Evolutionary conservation across 78 protist genomes (phyloP), one percentile per base, ranked within the genome.

Genomic region (Neovahlkampfia damariscottae): DNA sequence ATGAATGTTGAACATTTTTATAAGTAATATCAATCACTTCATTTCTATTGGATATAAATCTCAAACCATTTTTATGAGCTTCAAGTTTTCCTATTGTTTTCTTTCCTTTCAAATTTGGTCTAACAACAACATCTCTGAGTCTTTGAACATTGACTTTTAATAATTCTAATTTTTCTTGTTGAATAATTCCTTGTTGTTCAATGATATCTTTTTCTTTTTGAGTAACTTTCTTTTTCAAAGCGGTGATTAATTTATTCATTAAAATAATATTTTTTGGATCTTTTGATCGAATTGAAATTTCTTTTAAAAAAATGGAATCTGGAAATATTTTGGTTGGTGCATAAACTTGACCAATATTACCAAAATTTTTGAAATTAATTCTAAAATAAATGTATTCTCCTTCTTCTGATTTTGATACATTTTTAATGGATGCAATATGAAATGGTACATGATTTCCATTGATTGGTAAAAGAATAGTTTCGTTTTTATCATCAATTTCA

Each of bases 1-100:
- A 81, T 36, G 97, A 91, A 74, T 91, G 91, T 39, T 76, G 70
- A 69, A 95, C 85, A 74, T 95, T 95, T 38, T 39, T 78, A 88
- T 83, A 95, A 38, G 83, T 27, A 27, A 95, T 59, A 67, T 94
- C 96, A 62, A 88, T 31, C 83, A 6, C 28, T 70, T 10, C 76
- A 67, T n/a, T 74, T 69, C 67, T 82, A 39, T 8, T 8, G 30
- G 90, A 74, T 32, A 2, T 30, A 91, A 84, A 95, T 10, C 98
- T 78, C 29, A 95, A 40, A 72, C 98, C 98, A 72, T 95, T 95
- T 10, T 39, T 68, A 81, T 95, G 98, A 5, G 86, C 84, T 41
- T 93, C 94, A 6, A 94, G 72, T 8, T 5, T n/a, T 67, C 97
- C 97, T 1, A 40, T 32, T 27, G 83, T 40, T 41, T 83, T 76